Base-by-base conservation (phyloP, 352 stramenopile species). In the Pythium brassicae region DNA sequence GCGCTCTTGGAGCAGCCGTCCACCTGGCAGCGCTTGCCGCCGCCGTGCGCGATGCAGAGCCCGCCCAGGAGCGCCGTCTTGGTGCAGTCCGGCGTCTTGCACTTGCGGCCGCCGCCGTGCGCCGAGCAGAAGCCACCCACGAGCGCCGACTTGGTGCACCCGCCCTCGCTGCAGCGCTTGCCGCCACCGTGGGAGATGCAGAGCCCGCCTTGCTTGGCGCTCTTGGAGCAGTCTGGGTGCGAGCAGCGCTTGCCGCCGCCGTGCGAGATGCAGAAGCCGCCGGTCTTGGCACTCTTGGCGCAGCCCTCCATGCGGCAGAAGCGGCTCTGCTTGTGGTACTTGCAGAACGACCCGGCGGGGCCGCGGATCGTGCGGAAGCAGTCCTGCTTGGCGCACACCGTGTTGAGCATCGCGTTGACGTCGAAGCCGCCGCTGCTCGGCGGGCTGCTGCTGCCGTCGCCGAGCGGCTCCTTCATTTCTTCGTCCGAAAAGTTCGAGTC, bases 161-260 rank as follows among this genome's bases (percentile, higher is more conserved):
- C 76, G 1, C 54, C 70, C 57, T 87, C 76, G 53, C 71, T 86
- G 70, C 80, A 92, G 44, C 81, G 81, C 67, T 89, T 89, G 57
- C 81, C 81, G n/a, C 83, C 83, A 17, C 83, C 83, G 49, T 94
- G 83, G 25, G 78, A 89, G 57, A 94, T 89, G 50, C 85, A 92
- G 20, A 90, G 70, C 1, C 83, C 85, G 35, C 83, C 83, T 55
- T 92, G 76, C 60, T 95, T 91, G 58, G 85, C 86, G 47, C 71
- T 87, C 68, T 96, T 96, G 60, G 76, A 74, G 69, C 86, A 96
- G 49, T 86, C 82, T 10, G 72, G 65, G 58, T 82, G 71, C 32
- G 72, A 77, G 50, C 81, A 91, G 4, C 80, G 80, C 53, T 87
- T 88, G 56, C 80, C 80, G 19, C 80, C 80, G 23, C 80, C 79